Base-by-base conservation (phyloP, 2,329 filamentous ascomycete species). In the Calonectria hongkongensis region DNA sequence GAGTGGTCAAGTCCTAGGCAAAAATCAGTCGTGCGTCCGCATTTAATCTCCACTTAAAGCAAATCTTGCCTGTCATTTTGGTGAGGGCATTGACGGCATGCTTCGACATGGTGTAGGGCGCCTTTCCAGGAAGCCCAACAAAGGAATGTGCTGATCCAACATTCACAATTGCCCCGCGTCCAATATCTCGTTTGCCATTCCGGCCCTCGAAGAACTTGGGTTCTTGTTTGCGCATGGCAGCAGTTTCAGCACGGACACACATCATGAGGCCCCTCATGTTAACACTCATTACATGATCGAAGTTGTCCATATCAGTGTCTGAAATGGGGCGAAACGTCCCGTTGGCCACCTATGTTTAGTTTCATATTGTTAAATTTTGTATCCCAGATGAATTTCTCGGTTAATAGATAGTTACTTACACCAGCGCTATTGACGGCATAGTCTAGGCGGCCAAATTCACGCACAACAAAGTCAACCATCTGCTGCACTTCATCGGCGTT, bases 371-470 rank as follows among this genome's bases (percentile, higher is more conserved):
- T 43, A 43, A 7, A 5, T 15, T n/a, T 6, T 36, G 2, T 13
- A 12, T 10, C 12, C 27, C 16, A 33, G 8, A 4, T 54, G 3
- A 33, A 36, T 6, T 4, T 7, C 30, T 21, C 51, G 10, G 5
- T 2, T 30, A 36, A 36, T 2, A 1, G 16, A 33, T 9, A 33
- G 30, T 33, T 5, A 30, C 30, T 56, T 56, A 56, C 51, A 15
- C 51, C 51, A 56, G 51, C 51, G 28, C 54, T 39, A n/a, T 58
- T 58, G n/a, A 58, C 54, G 8, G 54, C 54, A 10, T 58, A 58
- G n/a, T 58, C 54, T 8, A 58, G 21, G n/a, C 54, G 54, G n/a
- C 33, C 54, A 58, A 58, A 58, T 25, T 58, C 54, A 21, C 33
- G n/a, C n/a, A 58, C 54, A 4, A 58, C 54, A 25, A 58, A 58